These are phyloP conservation scores for Multifurca ochricompacta DNA, from an alignment of 768 basidiomycete species.

Conservation along the genomic window DNA sequence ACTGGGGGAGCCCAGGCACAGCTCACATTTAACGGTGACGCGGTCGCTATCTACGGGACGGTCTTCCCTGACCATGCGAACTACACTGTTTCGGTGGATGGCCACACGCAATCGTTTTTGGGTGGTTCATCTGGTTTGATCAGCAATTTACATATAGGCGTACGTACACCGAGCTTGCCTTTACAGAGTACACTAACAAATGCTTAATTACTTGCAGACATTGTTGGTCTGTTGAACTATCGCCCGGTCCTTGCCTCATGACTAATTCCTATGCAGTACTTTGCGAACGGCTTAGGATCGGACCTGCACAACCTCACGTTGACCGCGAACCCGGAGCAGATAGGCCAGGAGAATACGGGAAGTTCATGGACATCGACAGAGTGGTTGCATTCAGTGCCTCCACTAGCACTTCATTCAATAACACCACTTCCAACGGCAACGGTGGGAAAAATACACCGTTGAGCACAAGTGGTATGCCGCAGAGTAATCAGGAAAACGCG, in stretches of 20 bases:
- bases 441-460: background rate
- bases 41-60: slow-evolving; percentile 47
- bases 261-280: slow-evolving; percentile 30
- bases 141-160: slow-evolving; percentile 29
- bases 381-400: slow-evolving; percentile 6
- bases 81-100: slow-evolving; percentile 41
- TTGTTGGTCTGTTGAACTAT: slow-evolving; percentile 21
- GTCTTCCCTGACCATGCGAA: slow-evolving; percentile 44
- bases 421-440: background rate
- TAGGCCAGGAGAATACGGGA: background rate
- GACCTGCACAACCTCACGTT: slow-evolving; percentile 35
- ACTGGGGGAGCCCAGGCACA: slow-evolving; percentile 35
- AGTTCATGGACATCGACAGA: slow-evolving; percentile 11
- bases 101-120: slow-evolving; percentile 27
- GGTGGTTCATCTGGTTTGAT: slow-evolving; percentile 33
- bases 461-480: too few relatives aligned
- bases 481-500: background rate
- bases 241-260: background rate
- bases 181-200: background rate
- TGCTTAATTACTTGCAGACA: slow-evolving; percentile 16
- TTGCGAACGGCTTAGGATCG: slow-evolving; percentile 32
- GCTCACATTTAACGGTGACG: slow-evolving; percentile 41
- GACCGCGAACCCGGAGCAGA: slow-evolving; percentile 25
- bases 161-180: slow-evolving; percentile 16
- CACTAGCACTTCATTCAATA: background rate